Evolutionary conservation across 805 yeast species (phyloP).

Genomic region (Metschnikowia cerradonensis): DNA sequence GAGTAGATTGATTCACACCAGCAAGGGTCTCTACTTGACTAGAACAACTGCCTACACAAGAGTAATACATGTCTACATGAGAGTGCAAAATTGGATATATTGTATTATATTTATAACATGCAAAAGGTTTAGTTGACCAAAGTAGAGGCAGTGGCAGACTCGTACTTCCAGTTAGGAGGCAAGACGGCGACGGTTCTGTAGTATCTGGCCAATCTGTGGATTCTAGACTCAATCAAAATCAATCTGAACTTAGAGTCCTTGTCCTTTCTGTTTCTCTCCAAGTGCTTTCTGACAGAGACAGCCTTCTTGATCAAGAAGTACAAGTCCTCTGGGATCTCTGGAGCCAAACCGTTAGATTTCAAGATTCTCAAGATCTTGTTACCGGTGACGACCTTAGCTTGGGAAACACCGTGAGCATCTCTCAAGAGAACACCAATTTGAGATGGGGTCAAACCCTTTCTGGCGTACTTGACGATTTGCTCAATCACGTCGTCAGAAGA

Average conservation of each 20-base stretch:
- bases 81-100: conserved; percentile 5
- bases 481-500: conserved; percentile 94
- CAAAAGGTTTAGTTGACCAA: conserved; percentile 80
- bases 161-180: conserved; percentile 99
- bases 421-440: conserved; percentile 99
- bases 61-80: background rate
- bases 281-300: conserved; percentile 99
- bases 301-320: conserved; percentile 99
- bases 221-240: conserved; percentile 99
- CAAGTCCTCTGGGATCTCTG: conserved; percentile 99
- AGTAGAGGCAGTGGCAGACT: conserved; percentile 99
- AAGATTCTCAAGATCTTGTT: conserved; percentile 99
- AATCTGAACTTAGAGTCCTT: conserved; percentile 99
- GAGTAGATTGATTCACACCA: background rate
- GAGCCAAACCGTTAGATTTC: conserved; percentile 99
- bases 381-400: conserved; percentile 96
- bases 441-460: conserved; percentile 99
- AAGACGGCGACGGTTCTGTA: conserved; percentile 99
- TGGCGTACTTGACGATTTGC: conserved; percentile 98
- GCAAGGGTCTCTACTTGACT: too few relatives aligned
- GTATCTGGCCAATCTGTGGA: conserved; percentile 99
- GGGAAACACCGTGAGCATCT: conserved; percentile 99
- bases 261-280: conserved; percentile 99
- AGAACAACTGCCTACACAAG: background rate
- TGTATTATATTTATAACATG: conserved; percentile 5